Evolutionary conservation across 768 basidiomycete species (phyloP), one percentile per base, ranked within the genome.

Genomic region (Paxillus rubicundulus): DNA sequence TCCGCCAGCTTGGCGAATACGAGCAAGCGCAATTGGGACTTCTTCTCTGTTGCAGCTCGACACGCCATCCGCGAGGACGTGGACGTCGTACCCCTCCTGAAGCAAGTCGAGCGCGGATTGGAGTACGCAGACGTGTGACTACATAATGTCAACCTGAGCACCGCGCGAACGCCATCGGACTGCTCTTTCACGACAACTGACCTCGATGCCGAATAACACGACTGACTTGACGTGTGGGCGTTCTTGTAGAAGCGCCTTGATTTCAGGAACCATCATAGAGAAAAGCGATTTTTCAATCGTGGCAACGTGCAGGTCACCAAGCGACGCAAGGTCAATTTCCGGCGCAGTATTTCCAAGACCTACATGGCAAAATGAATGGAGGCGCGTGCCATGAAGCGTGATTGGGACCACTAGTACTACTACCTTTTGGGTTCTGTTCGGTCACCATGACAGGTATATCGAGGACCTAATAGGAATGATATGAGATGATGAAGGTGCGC

Each of bases 121-220:
- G 6, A 93, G 77, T 9, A 96, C 82, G 62, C 94, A 97, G 54
- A 97, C 83, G 61, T 96, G 94, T 14, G 89, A 81, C 92, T 94
- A 24, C 24, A 24, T 24, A 57, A 9, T 14, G 57, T n/a, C 20
- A 54, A 50, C 27, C 45, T 60, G 16, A 59, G 49, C 16, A 45
- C 20, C 40, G 33, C 12, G 45, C 4, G 21, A 4, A 10, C 5
- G 2, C 1, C 9, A 24, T 12, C 3, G 32, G 41, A 28, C 20
- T 32, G 14, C 30, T 30, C 30, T 13, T n/a, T 17, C 8, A 7
- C 3, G 42, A 14, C 38, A 6, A 67, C 80, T 34, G 57, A 89
- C 92, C 79, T 96, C 94, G 46, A 96, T 93, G 14, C 95, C 95
- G 55, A 92, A 84, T 5, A 98, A 65, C 7, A 96, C 81, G 42